Conservation (phyloP, 2,329 filamentous ascomycete species). For the Botrytis deweyae region DNA sequence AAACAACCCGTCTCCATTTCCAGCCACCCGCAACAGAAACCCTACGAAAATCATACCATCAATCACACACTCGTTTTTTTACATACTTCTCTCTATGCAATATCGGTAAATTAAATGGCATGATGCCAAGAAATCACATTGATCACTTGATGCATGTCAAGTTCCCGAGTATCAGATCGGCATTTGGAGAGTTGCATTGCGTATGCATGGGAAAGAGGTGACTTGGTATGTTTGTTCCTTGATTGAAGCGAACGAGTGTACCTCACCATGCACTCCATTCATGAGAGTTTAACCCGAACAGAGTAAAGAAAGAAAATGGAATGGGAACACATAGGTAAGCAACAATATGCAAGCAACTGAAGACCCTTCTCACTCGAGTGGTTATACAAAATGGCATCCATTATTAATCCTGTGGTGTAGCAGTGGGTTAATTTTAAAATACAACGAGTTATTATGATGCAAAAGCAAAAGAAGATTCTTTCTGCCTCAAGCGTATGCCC, state of each 20-base stretch:
- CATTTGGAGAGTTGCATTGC: neutral
- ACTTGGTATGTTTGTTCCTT: neutral
- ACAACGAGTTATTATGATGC: neutral
- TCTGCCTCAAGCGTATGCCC: neutral
- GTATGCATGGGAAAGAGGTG: neutral
- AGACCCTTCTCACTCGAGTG: neutral
- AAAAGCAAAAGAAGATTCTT: neutral
- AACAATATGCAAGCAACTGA: slow-evolving; percentile 4
- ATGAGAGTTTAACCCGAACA: neutral
- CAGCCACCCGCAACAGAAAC: neutral
- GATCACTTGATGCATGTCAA: slow-evolving; percentile 3
- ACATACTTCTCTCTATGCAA: neutral
- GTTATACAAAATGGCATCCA: neutral
- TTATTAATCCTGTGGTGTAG: neutral
- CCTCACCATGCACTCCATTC: neutral
- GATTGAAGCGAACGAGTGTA: neutral
- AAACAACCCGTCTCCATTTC: neutral
- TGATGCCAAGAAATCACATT: slow-evolving; percentile 9
- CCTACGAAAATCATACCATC: slow-evolving; percentile 2
- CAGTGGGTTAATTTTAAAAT: neutral
- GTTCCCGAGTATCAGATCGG: neutral
- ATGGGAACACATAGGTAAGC: slow-evolving; percentile 9
- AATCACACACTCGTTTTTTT: neutral
- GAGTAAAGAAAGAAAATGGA: neutral
- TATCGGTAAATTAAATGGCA: neutral